These are phyloP conservation scores for Medicago truncatula DNA, from an alignment of 306 rosid genomes.

Conservation along the genomic window DNA sequence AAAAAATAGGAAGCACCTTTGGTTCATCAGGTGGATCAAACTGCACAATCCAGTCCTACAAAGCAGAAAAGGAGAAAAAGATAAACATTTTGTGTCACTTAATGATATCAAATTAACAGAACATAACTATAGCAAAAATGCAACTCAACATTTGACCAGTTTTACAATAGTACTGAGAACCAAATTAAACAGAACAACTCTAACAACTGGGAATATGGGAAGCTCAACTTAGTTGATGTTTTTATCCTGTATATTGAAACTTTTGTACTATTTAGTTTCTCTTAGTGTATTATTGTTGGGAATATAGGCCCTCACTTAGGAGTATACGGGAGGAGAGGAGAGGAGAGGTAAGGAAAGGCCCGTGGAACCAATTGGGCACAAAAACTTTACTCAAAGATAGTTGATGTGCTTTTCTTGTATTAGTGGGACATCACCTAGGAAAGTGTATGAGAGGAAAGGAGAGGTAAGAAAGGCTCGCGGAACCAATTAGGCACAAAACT, in stretches of 20 bases:
- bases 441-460: too few relatives aligned
- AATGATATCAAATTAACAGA: conserved; percentile 28
- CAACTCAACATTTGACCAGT: conserved; percentile 4
- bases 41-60: conserved; percentile 99
- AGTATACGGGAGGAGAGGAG: neutral
- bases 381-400: neutral
- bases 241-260: neutral
- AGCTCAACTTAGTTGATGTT: conserved; percentile 13
- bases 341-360: neutral
- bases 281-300: neutral
- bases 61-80: conserved; percentile 28
- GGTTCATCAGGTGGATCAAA: conserved; percentile 99
- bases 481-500: too few relatives aligned
- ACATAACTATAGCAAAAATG: neutral
- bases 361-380: neutral
- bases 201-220: neutral
- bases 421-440: too few relatives aligned
- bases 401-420: too few relatives aligned
- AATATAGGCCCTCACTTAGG: neutral
- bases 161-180: neutral
- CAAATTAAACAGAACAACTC: neutral
- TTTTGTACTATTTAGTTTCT: neutral
- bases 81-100: conserved; percentile 6
- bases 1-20: conserved; percentile 60
- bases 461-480: too few relatives aligned